Conservation (phyloP, 257 asterid genomes). For the Solanum lycopersicoides region DNA sequence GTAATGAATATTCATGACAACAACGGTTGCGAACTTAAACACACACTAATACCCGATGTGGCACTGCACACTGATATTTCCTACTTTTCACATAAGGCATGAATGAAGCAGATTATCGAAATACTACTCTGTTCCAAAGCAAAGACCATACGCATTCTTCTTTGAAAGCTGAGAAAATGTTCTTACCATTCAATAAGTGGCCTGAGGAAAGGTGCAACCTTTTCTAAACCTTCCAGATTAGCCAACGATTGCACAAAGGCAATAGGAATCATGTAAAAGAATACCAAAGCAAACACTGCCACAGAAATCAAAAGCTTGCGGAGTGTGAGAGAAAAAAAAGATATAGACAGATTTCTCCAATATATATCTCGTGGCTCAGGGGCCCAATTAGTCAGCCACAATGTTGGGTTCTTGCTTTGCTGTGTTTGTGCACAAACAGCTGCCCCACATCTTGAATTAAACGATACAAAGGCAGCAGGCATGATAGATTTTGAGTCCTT, state of each 20-base stretch:
- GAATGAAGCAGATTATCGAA: neutral
- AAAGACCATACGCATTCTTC: neutral
- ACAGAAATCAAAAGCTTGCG: conserved; percentile 59
- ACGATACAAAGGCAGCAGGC: conserved; percentile 87
- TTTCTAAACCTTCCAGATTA: conserved; percentile 88
- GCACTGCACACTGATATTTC: neutral
- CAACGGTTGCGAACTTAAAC: neutral
- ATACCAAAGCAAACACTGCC: conserved; percentile 68
- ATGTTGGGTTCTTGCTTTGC: conserved; percentile 86
- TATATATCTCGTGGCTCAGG: conserved; percentile 96
- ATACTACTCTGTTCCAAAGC: neutral
- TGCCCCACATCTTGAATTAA: conserved; percentile 92
- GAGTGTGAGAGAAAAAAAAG: conserved; percentile 70
- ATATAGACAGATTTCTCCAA: conserved; percentile 81
- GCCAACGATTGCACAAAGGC: conserved; percentile 97
- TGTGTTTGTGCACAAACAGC: conserved; percentile 98
- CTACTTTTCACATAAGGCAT: neutral
- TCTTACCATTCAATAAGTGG: conserved; percentile 85
- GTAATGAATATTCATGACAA: neutral
- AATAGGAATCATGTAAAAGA: conserved; percentile 97
- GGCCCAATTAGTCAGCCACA: conserved; percentile 90
- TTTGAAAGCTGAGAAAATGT: neutral
- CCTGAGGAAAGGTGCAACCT: conserved; percentile 88
- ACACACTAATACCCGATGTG: neutral
- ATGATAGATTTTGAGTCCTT: conserved; percentile 58